Evolutionary conservation across 306 rosid genomes (phyloP).

Genomic region (Ceratonia siliqua): DNA sequence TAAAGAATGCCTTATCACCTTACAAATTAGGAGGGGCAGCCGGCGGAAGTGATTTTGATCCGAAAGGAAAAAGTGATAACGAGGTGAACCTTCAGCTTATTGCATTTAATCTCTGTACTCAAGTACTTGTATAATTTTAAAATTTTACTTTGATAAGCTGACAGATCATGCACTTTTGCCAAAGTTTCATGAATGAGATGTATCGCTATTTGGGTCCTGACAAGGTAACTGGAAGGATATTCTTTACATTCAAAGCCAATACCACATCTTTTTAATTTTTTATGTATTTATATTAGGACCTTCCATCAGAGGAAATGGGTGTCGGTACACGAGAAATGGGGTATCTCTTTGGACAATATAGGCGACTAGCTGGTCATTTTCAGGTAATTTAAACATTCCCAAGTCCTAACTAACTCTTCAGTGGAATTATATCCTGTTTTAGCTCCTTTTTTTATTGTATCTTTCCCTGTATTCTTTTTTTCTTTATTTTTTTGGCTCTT

Average conservation of each 20-base stretch:
- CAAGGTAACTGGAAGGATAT: constrained; percentile 66
- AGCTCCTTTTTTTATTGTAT: background rate
- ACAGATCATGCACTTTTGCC: constrained; percentile 98
- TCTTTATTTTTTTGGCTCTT: constrained; percentile 5
- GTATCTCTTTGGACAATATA: constrained; percentile 95
- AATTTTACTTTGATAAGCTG: constrained; percentile 47
- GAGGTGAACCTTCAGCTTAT: constrained; percentile 59
- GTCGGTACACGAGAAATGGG: constrained; percentile 99
- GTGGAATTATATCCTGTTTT: background rate
- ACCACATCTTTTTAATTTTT: constrained; percentile 33
- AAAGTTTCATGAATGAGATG: constrained; percentile 95
- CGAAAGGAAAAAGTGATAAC: constrained; percentile 92
- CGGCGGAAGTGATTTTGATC: constrained; percentile 99
- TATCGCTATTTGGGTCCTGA: constrained; percentile 96
- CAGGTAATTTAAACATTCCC: constrained; percentile 59
- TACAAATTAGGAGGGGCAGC: constrained; percentile 99
- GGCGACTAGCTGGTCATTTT: constrained; percentile 92
- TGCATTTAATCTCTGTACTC: constrained; percentile 15
- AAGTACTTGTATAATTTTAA: constrained; percentile 26
- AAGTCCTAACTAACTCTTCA: constrained; percentile 19
- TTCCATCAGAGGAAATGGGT: constrained; percentile 98
- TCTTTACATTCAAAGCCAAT: constrained; percentile 18
- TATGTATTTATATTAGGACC: constrained; percentile 66
- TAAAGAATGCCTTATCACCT: constrained; percentile 93
- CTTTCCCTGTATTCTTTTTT: background rate